A percentile compares a stretch with the other conserved stretches of the same genome.
Conservation (phyloP, 805 yeast genomes). For the Yamadazyma endophytica region DNA sequence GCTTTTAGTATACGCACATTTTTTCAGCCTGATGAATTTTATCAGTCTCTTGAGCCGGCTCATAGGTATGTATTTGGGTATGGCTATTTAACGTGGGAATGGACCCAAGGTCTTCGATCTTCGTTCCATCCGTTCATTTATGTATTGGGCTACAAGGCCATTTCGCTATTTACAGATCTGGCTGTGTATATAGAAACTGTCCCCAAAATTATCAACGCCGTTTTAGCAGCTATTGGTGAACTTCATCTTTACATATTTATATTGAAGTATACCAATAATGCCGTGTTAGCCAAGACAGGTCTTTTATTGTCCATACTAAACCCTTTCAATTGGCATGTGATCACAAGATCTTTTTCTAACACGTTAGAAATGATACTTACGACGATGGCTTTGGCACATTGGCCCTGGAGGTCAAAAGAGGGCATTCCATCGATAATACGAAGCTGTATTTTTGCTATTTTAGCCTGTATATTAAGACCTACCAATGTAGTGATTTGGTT, state of each 20-base stretch:
- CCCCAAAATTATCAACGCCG: constrained; percentile 70
- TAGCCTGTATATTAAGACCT: constrained; percentile 75
- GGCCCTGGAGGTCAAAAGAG: constrained; percentile 56
- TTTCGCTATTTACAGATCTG: constrained; percentile 17
- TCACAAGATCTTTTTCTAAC: constrained; percentile 83
- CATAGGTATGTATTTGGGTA: constrained; percentile 68
- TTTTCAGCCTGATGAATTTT: constrained; percentile 96
- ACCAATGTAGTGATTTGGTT: constrained; percentile 80
- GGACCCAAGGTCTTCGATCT: constrained; percentile 73
- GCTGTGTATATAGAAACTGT: constrained; percentile 37
- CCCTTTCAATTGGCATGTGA: constrained; percentile 77
- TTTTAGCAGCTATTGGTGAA: constrained; percentile 72
- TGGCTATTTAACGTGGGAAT: constrained; percentile 93
- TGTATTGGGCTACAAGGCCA: constrained; percentile 36
- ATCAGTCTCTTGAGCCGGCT: constrained; percentile 92
- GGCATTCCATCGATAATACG: constrained; percentile 17
- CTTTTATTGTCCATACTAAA: constrained; percentile 53
- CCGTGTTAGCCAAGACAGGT: constrained; percentile 35
- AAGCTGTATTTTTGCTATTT: constrained; percentile 46
- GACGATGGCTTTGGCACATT: constrained; percentile 56
- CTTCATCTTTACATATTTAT: constrained; percentile 50
- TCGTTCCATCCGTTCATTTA: constrained; percentile 77
- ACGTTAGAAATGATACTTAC: constrained; percentile 74
- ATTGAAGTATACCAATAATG: constrained; percentile 26
- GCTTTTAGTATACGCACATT: constrained; percentile 64